Evolutionary conservation across 306 rosid species (phyloP).

Genomic region (Arachis hypogaea): DNA sequence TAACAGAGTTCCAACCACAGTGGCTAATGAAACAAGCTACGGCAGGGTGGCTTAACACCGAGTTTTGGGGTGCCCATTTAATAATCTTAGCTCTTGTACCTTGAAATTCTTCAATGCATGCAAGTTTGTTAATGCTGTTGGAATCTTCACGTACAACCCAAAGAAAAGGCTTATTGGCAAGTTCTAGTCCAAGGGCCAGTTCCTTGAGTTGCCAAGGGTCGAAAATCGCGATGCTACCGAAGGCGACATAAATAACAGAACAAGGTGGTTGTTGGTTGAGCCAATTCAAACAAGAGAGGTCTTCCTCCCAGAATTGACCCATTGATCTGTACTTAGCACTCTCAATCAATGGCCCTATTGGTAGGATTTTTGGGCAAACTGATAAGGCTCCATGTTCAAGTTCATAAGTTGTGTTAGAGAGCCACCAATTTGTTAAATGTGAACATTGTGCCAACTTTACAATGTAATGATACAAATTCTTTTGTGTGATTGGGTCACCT

Average conservation of each 20-base stretch:
- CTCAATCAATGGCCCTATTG: conserved; percentile 40
- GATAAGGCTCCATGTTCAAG: conserved; percentile 36
- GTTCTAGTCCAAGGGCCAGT: conserved; percentile 37
- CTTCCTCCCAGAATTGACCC: conserved; percentile 43
- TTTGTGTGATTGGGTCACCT: background rate
- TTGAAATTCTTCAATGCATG: conserved; percentile 29
- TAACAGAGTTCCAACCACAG: conserved; percentile 50
- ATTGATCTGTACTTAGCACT: background rate
- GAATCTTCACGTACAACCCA: conserved; percentile 43
- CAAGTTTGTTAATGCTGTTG: background rate
- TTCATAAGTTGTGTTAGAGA: conserved; percentile 31
- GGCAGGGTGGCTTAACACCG: conserved; percentile 43
- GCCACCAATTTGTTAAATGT: conserved; percentile 36
- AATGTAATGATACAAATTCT: conserved; percentile 13
- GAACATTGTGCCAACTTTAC: background rate
- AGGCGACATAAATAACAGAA: conserved; percentile 38
- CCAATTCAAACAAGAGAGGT: conserved; percentile 38
- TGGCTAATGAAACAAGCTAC: conserved; percentile 49
- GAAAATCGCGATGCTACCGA: conserved; percentile 27
- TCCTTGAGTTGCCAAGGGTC: conserved; percentile 30
- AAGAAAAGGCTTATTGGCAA: conserved; percentile 26
- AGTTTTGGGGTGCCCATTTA: conserved; percentile 46
- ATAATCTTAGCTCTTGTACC: conserved; percentile 31
- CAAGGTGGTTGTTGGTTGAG: conserved; percentile 36
- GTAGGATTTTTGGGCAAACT: conserved; percentile 32